These are phyloP conservation scores for Amanita jacksonii DNA, from an alignment of 768 basidiomycete species.

Conservation along the genomic window DNA sequence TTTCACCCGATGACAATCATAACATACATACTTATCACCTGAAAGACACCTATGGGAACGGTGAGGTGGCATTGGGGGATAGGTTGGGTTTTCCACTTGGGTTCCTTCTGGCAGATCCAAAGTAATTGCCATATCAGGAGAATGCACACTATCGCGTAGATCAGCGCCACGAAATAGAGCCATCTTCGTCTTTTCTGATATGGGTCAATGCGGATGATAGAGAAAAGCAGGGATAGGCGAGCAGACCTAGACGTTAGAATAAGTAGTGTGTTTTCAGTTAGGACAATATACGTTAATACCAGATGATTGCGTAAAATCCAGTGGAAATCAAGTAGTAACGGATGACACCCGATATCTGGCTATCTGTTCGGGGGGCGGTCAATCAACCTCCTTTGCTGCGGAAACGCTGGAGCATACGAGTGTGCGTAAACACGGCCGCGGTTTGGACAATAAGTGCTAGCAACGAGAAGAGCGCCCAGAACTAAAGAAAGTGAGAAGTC, in stretches of 20 bases:
- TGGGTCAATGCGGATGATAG: constrained; percentile 43
- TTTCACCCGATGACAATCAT: background rate
- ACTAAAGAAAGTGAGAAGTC: constrained; percentile 11
- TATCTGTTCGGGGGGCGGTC: too few relatives aligned
- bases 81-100: constrained; percentile 26
- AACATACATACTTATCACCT: constrained; percentile 37
- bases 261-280: background rate
- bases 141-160: constrained; percentile 20
- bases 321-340: constrained; percentile 27
- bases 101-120: constrained; percentile 31
- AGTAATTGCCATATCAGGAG: constrained; percentile 35
- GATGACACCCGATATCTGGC: constrained; percentile 11
- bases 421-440: constrained; percentile 20
- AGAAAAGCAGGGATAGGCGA: constrained; percentile 44
- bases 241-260: constrained; percentile 27
- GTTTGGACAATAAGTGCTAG: constrained; percentile 20
- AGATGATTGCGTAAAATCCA: constrained; percentile 30
- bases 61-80: constrained; percentile 34
- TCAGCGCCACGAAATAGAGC: constrained; percentile 21
- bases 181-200: constrained; percentile 17
- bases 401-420: constrained; percentile 16
- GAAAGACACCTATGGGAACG: constrained; percentile 39
- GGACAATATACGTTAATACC: constrained; percentile 17
- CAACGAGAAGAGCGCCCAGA: constrained; percentile 22
- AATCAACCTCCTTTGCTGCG: too few relatives aligned